phyloP scores from a whole-genome alignment of 257 asterid genomes.

The Solanum tacnaense region DNA sequence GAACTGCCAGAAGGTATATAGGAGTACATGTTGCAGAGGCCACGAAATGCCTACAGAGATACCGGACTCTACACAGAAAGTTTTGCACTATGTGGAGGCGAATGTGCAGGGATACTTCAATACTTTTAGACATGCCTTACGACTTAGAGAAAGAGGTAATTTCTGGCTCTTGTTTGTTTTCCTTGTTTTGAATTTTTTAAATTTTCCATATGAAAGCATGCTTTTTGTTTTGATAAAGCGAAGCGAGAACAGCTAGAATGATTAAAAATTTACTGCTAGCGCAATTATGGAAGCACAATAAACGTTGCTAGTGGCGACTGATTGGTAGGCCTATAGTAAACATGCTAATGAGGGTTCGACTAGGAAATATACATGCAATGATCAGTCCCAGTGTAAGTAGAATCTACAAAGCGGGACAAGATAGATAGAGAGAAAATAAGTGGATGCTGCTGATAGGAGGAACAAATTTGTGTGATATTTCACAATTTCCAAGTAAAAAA shows the following conservation, averaged over 20 bases:
- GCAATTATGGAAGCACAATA: not conserved
- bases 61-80: not conserved
- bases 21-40: not conserved
- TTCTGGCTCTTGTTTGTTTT: not conserved
- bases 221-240: not conserved
- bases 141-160: slow-evolving; percentile 14
- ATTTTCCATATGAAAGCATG: not conserved
- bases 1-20: not conserved
- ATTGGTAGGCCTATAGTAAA: too few relatives aligned
- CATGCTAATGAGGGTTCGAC: not conserved
- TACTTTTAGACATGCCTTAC: too few relatives aligned
- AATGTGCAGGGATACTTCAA: not conserved
- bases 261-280: not conserved
- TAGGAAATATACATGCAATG: not conserved
- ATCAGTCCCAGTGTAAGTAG: not conserved
- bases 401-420: not conserved
- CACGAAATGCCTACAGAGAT: not conserved
- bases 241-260: not conserved
- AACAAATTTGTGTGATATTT: not conserved
- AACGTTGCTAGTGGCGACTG: not conserved
- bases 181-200: not conserved
- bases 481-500: not conserved
- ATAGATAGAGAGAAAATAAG: not conserved
- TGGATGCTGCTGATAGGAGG: not conserved
- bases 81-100: not conserved